A percentile compares a stretch with the other conserved stretches of the same genome.
phyloP scores from a whole-genome alignment of 768 basidiomycete genomes.

The Boletales sp. region DNA sequence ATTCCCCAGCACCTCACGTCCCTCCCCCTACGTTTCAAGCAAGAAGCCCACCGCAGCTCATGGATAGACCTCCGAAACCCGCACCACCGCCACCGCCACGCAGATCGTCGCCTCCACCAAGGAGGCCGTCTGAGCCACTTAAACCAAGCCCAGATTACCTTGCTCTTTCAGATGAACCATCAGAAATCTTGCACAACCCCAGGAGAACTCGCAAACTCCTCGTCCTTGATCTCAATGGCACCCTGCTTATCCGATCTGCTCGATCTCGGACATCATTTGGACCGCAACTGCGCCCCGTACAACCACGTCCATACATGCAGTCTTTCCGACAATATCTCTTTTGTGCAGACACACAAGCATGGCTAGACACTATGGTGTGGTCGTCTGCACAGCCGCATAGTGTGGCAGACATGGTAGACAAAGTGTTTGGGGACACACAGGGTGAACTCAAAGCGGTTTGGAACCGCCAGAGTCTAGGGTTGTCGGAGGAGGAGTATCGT shows the following conservation, averaged over 20 bases:
- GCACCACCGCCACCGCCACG: background rate
- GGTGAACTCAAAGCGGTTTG: slow-evolving; percentile 59
- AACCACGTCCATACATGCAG: slow-evolving; percentile 64
- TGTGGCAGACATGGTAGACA: slow-evolving; percentile 70
- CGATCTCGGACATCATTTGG: slow-evolving; percentile 16
- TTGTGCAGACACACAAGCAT: slow-evolving; percentile 50
- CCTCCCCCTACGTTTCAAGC: slow-evolving; percentile 6
- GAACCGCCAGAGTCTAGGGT: slow-evolving; percentile 75
- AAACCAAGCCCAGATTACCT: slow-evolving; percentile 38
- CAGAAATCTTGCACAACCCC: slow-evolving; percentile 25
- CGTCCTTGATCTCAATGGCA: slow-evolving; percentile 66
- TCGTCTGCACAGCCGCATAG: slow-evolving; percentile 81
- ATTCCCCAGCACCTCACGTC: slow-evolving; percentile 6
- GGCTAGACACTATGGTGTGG: slow-evolving; percentile 89
- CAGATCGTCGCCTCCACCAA: slow-evolving; percentile 2
- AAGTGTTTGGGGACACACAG: slow-evolving; percentile 46
- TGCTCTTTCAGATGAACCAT: slow-evolving; percentile 26
- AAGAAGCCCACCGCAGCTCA: slow-evolving; percentile 5
- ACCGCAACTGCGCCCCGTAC: slow-evolving; percentile 34
- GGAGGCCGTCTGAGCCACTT: background rate
- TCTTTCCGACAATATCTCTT: slow-evolving; percentile 64
- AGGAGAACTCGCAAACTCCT: slow-evolving; percentile 54
- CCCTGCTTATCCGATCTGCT: slow-evolving; percentile 57
- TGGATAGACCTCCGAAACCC: background rate
- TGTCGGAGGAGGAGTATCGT: slow-evolving; percentile 64